Evolutionary conservation across 768 basidiomycete genomes (phyloP).

Genomic region (Agrocybe chaxingu): DNA sequence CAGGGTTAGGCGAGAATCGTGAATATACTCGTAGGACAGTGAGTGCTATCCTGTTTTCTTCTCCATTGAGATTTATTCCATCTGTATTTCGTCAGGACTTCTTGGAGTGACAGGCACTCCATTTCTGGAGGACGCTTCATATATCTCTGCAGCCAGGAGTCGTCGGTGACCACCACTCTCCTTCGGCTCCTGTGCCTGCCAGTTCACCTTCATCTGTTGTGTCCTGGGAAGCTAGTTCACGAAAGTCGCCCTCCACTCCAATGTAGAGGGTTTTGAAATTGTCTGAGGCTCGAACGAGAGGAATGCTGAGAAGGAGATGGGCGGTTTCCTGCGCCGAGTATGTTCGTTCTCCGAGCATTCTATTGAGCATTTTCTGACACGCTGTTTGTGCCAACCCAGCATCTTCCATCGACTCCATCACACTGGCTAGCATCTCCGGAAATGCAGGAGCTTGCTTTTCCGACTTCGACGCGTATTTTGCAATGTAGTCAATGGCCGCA

Average conservation of each 20-base stretch:
- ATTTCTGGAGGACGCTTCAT: neutral
- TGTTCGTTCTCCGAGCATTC: constrained; percentile 18
- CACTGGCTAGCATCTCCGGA: constrained; percentile 8
- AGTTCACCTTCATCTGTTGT: neutral
- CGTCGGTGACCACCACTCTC: neutral
- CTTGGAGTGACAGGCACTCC: constrained; percentile 1
- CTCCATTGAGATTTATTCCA: constrained; percentile 5
- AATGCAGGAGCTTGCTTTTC: constrained; percentile 11
- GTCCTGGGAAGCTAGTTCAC: neutral
- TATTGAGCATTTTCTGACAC: constrained; percentile 20
- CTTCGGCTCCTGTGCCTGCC: neutral
- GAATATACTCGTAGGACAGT: constrained; percentile 10
- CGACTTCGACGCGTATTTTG: constrained; percentile 4
- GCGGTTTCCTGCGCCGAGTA: constrained; percentile 20
- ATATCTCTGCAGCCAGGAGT: constrained; percentile 5
- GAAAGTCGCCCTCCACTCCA: constrained; percentile 1
- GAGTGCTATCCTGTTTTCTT: neutral
- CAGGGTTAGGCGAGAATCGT: constrained; percentile 13
- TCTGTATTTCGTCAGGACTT: neutral
- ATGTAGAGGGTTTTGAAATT: constrained; percentile 9
- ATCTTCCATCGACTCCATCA: neutral
- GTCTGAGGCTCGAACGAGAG: constrained; percentile 11
- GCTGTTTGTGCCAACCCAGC: constrained; percentile 14
- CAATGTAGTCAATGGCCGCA: neutral
- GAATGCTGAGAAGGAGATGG: constrained; percentile 18